Percentiles rank a stretch among this genome's conserved stretches.
These are phyloP conservation scores for Cryphonectria japonica DNA, from an alignment of 2,329 filamentous ascomycete species.

Conservation along the genomic window DNA sequence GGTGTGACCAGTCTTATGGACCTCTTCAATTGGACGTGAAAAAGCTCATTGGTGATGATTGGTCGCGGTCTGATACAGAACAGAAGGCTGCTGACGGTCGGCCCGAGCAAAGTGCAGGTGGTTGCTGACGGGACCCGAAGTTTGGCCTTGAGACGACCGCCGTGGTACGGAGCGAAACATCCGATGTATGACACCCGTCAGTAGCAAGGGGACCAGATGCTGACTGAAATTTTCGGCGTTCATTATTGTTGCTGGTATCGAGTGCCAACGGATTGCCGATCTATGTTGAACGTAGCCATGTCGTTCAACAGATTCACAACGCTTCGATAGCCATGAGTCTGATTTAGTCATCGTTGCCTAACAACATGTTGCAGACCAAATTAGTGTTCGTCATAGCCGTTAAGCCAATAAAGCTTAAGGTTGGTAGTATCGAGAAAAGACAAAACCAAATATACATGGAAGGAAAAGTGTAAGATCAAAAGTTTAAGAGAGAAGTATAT, in stretches of 20 bases:
- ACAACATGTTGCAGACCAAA: background rate
- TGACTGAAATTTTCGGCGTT: no score
- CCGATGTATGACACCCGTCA: background rate
- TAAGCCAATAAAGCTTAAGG: background rate
- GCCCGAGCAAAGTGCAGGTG: background rate
- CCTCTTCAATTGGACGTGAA: background rate
- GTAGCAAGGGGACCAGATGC: background rate
- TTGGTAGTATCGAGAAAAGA: background rate
- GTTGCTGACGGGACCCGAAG: background rate
- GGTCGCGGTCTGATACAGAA: background rate
- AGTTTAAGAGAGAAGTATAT: background rate
- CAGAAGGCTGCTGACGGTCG: background rate
- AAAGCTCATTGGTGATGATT: background rate
- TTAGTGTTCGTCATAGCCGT: background rate
- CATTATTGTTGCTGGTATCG: no score
- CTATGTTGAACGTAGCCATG: no score
- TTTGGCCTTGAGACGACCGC: slow-evolving; percentile 1
- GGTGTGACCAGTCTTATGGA: background rate
- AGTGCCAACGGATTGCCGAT: background rate
- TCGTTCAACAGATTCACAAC: no score
- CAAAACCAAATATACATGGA: background rate
- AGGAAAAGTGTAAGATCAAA: background rate
- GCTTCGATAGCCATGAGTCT: no score
- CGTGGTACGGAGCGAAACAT: background rate
- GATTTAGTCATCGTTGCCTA: background rate